Conservation (phyloP, 768 basidiomycete species). For the Russula sp. region DNA sequence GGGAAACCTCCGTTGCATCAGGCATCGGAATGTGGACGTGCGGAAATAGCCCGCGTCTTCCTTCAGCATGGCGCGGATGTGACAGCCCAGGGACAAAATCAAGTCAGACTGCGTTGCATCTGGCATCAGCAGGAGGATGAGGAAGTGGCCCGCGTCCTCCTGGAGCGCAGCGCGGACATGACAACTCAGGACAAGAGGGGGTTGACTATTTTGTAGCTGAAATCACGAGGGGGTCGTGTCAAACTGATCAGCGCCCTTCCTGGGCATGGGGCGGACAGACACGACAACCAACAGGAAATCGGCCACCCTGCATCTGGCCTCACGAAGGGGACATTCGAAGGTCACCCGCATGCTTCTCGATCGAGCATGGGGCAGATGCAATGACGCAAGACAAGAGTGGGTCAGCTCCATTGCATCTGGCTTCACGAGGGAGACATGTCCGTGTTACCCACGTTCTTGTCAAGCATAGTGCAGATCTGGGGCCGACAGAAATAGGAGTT, state of each 20-base stretch:
- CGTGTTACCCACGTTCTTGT: not conserved
- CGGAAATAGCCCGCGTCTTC: too few species aligned
- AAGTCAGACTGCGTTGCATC: not conserved
- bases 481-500: not conserved
- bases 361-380: too few species aligned
- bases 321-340: too few species aligned
- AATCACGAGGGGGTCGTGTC: not conserved
- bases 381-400: too few species aligned
- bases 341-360: too few species aligned
- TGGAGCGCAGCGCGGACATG: not conserved
- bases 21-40: too few species aligned
- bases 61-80: too few species aligned
- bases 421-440: not conserved
- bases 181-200: not conserved
- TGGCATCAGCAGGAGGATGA: not conserved
- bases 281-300: too few species aligned
- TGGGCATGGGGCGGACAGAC: not conserved
- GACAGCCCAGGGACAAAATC: too few species aligned
- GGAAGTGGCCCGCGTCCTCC: not conserved
- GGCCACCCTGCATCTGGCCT: too few species aligned
- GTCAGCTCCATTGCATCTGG: not conserved
- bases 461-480: not conserved
- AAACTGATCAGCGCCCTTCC: not conserved
- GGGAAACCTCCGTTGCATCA: too few species aligned
- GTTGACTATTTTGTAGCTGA: not conserved